Percentiles rank a stretch among this genome's conserved stretches.
Evolutionary conservation across 202 grass and related monocot species (phyloP).

Genomic region (Setaria viridis): DNA sequence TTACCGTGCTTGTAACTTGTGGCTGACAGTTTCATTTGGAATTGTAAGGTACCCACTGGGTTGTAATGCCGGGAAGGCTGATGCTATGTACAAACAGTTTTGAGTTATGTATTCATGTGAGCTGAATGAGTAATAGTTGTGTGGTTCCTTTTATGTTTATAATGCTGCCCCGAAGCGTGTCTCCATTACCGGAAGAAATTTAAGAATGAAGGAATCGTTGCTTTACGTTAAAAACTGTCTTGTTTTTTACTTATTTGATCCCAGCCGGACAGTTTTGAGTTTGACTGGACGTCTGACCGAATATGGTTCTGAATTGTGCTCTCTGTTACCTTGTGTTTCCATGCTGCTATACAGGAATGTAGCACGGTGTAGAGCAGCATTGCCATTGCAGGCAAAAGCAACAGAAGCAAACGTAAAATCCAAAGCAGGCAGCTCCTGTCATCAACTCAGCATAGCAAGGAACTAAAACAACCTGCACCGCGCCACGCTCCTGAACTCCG

Average conservation of each 20-base stretch:
- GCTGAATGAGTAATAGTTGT: neutral
- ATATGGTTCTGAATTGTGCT: no score
- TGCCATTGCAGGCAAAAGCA: no score
- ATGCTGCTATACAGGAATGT: no score
- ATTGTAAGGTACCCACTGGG: slow-evolving; percentile 31
- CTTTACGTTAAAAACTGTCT: neutral
- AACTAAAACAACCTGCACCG: neutral
- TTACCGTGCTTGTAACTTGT: slow-evolving; percentile 37
- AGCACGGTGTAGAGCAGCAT: no score
- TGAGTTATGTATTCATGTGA: slow-evolving; percentile 26
- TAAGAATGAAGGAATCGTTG: neutral
- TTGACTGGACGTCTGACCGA: no score
- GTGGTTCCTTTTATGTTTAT: neutral
- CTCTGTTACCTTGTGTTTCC: no score
- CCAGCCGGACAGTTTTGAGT: no score
- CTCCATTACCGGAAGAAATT: neutral
- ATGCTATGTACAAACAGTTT: slow-evolving; percentile 34
- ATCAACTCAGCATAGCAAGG: no score
- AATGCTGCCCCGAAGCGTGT: neutral
- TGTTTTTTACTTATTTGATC: no score
- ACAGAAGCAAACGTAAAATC: no score
- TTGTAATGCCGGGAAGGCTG: neutral
- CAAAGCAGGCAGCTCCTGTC: no score
- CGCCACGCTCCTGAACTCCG: neutral
- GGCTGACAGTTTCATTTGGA: slow-evolving; percentile 12